Evolutionary conservation across 1,284 basidiomycete genomes (phyloP).

Genomic region (Filobasidium uniguttulatum): DNA sequence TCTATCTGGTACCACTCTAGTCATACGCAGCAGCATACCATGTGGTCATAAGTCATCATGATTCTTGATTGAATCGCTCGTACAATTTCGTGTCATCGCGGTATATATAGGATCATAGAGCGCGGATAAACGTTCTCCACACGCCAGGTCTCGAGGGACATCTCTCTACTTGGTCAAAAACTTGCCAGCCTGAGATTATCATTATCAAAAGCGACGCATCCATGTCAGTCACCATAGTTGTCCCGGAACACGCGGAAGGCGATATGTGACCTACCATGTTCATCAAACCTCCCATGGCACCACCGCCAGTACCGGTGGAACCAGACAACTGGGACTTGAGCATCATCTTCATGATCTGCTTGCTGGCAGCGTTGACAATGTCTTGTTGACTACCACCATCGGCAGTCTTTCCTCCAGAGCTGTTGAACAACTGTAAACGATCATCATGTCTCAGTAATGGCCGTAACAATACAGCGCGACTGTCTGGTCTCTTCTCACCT

Average conservation of each 20-base stretch:
- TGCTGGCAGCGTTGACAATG: conserved; percentile 63
- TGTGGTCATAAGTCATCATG: too few species aligned
- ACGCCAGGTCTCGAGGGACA: too few species aligned
- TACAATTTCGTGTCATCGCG: too few species aligned
- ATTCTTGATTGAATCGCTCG: too few species aligned
- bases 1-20: too few species aligned
- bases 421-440: conserved; percentile 50
- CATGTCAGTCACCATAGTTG: neutral
- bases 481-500: too few species aligned
- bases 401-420: conserved; percentile 45
- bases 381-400: conserved; percentile 59
- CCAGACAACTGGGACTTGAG: conserved; percentile 38
- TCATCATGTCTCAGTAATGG: neutral
- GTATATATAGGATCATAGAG: too few species aligned
- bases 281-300: conserved; percentile 13
- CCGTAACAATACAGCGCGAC: neutral
- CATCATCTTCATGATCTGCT: conserved; percentile 70
- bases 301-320: conserved; percentile 14
- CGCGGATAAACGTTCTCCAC: too few species aligned
- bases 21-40: too few species aligned
- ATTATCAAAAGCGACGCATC: neutral
- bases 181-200: neutral
- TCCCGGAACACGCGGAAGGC: too few species aligned
- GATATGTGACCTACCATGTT: conserved; percentile 7
- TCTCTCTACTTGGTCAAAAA: too few species aligned